Evolutionary conservation across 2,329 filamentous ascomycete species (phyloP), one percentile per base, ranked within the genome.

Genomic region (Stachybotrys chlorohalonatus): DNA sequence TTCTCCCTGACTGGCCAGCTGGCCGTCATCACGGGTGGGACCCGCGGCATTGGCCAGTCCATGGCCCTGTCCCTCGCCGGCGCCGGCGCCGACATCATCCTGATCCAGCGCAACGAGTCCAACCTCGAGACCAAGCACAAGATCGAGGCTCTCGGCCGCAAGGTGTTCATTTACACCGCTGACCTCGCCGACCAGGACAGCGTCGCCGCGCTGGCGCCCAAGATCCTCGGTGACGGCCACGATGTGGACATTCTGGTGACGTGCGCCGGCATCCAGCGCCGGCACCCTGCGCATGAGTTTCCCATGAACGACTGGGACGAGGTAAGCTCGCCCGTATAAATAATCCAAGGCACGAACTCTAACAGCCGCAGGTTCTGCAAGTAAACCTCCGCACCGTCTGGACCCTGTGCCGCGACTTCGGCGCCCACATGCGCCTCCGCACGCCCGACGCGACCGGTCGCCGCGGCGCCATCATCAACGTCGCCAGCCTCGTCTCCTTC

Each of bases 311-410:
- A 86, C 66, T 87, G 84, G 82, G 76, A 84, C 62, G 77, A 81
- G 62, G 36, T 42, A 42, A 9, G 36, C 8, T 42, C 36, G 36
- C 8, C 36, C 13, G 8, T 42, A 42, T 5, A 2, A 9, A 13
- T 13, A 42, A 9, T 9, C 13, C 13, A 13, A 9, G 13, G 36
- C 36, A 42, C 36, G 36, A 42, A 5, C 36, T 24, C 24, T 24
- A 24, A 42, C 13, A 13, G 36, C 8, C 13, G 36, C 13, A 42
- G 36, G 74, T 87, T 11, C 72, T 94, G 49, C 86, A 93, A 74
- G 84, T 92, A 42, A 94, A 95, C 71, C 80, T 93, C 8, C 85
- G 77, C 62, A 79, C 85, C 11, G 86, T 90, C 39, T 94, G 93
- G 71, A 82, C 81, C 0, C 75, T 91, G 50, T 79, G 81, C 68